A percentile compares a stretch with the other conserved stretches of the same genome.
These are phyloP conservation scores for Drosera capensis DNA, from an alignment of 148 eudicot genomes.

Conservation along the genomic window DNA sequence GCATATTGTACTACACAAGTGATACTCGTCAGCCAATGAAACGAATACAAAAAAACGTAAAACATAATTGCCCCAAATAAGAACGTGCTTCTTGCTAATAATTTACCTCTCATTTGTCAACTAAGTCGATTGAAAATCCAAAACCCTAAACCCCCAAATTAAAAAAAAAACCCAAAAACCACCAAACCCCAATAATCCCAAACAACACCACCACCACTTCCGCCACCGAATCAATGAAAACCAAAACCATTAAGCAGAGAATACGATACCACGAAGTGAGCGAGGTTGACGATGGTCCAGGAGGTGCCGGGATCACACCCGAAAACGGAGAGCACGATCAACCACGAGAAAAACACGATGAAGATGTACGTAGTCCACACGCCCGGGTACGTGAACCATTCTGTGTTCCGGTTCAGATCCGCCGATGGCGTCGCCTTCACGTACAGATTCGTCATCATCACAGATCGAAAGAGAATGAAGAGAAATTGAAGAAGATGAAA, in stretches of 20 bases:
- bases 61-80: too few species aligned
- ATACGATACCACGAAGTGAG: slow-evolving; percentile 41
- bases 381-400: slow-evolving; percentile 85
- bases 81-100: too few species aligned
- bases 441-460: slow-evolving; percentile 62
- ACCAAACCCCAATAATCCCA: too few species aligned
- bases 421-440: slow-evolving; percentile 60
- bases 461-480: too few species aligned
- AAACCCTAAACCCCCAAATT: slow-evolving; percentile 7
- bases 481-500: too few species aligned
- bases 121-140: neutral
- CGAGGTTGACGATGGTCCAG: slow-evolving; percentile 70
- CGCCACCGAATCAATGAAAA: neutral
- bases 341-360: slow-evolving; percentile 67
- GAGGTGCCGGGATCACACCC: slow-evolving; percentile 75
- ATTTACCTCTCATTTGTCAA: too few species aligned
- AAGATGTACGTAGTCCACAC: slow-evolving; percentile 80
- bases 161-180: too few species aligned
- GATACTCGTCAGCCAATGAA: too few species aligned
- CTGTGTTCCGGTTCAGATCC: slow-evolving; percentile 81
- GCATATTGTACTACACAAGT: too few species aligned
- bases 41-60: too few species aligned
- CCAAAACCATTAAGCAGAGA: neutral
- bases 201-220: neutral
- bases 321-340: slow-evolving; percentile 52